These are phyloP conservation scores for Globisporangium mamillatum DNA, from an alignment of 352 stramenopile species.

Conservation along the genomic window DNA sequence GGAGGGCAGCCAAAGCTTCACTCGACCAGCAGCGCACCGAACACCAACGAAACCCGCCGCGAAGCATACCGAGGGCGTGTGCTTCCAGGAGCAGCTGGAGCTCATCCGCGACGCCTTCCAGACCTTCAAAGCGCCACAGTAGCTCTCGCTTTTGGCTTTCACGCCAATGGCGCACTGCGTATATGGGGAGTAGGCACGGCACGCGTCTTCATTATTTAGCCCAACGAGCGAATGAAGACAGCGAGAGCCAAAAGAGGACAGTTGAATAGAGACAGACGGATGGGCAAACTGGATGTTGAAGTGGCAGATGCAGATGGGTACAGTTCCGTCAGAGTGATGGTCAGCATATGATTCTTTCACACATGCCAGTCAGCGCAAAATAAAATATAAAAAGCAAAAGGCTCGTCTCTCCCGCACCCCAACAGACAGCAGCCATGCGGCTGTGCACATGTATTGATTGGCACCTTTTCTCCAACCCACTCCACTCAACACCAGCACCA, in stretches of 20 bases:
- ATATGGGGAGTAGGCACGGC: not conserved
- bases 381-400: not conserved
- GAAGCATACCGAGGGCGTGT: slow-evolving; percentile 11
- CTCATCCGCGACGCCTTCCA: slow-evolving; percentile 37
- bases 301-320: slow-evolving; percentile 9
- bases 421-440: not conserved
- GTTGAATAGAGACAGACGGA: not conserved
- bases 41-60: not conserved
- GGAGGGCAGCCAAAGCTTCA: not conserved
- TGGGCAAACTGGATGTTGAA: slow-evolving; percentile 5
- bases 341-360: not conserved
- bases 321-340: not conserved
- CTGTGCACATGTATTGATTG: not conserved
- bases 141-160: not conserved
- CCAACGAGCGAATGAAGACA: no score
- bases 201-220: not conserved
- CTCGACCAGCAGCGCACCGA: not conserved
- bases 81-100: slow-evolving; percentile 35
- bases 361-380: not conserved
- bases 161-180: not conserved
- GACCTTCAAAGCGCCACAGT: not conserved
- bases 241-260: not conserved
- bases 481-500: not conserved
- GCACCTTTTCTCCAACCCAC: not conserved
- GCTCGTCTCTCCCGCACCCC: not conserved